Evolutionary conservation across 2,329 filamentous ascomycete genomes (phyloP), one percentile per base, ranked within the genome.

Genomic region (Colletotrichum filicis): DNA sequence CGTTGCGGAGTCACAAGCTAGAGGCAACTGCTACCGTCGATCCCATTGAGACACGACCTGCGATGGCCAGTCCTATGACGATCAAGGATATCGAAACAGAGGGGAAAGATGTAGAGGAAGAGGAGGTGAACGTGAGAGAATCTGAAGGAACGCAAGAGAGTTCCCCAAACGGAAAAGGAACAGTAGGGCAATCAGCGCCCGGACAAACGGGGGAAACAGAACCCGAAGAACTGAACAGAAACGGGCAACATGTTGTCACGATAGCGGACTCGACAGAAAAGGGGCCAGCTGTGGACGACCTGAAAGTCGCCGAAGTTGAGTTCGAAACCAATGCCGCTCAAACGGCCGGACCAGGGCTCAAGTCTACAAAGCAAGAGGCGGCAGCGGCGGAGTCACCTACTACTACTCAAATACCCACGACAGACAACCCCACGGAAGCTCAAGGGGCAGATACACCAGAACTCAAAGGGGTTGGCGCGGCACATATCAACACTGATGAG

Each of bases 391-490:
- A 49, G 19, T 19, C 42, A 49, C 42, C 19, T 22, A 24, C 22
- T 6, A 46, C 8, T 53, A 12, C 22, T n/a, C 8, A 30, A 7
- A 24, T 8, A 52, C 42, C 46, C 12, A 3, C 59, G 28, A 19
- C 32, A 35, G 49, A 7, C 7, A 8, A 19, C 16, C 7, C 52
- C 5, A 24, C 42, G 42, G 19, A 28, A 24, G 24, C 57, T 59
- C 32, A 65, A n/a, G 26, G 26, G 22, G 46, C 59, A 49, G 62
- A 74, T 12, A 53, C 63, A n/a, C 63, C 73, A 9, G 74, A 75
- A 14, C 73, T 80, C 16, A 73, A 77, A 24, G 79, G 78, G n/a
- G 75, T 79, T 12, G 78, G 78, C 12, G 78, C 76, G 32, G 77
- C 75, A 8, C 70, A 78, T 56, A 37, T 75, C 46, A 74, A 66